Evolutionary conservation across 495 filamentous ascomycete species (phyloP).

Genomic region (Lophium mytilinum): DNA sequence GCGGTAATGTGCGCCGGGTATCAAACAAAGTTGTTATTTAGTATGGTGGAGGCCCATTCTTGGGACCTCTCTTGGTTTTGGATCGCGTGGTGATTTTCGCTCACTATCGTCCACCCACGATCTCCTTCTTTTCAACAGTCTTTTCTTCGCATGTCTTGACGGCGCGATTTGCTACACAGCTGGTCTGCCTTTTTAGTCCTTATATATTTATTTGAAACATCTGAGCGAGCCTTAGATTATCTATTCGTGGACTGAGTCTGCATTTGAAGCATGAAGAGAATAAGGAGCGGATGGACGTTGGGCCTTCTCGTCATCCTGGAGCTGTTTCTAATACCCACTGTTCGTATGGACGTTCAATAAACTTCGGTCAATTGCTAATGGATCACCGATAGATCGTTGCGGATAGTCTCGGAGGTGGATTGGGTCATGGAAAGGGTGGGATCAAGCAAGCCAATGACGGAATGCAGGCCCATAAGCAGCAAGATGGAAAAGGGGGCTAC

Average conservation of each 20-base stretch:
- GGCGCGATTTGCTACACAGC: constrained; percentile 14
- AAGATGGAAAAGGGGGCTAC: background rate
- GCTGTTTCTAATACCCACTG: background rate
- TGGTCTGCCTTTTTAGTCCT: constrained; percentile 17
- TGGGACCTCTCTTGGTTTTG: constrained; percentile 17
- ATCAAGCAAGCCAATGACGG: background rate
- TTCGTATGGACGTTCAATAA: background rate
- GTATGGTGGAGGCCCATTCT: background rate
- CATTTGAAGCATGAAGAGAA: background rate
- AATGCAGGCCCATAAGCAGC: background rate
- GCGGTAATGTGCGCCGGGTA: background rate
- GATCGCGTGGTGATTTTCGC: constrained; percentile 4
- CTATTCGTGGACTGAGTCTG: background rate
- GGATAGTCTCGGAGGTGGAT: background rate
- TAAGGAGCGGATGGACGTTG: background rate
- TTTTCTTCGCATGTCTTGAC: constrained; percentile 16
- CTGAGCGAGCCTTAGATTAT: background rate
- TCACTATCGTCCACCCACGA: constrained; percentile 1
- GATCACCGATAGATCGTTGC: background rate
- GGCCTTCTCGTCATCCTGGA: background rate
- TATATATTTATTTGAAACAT: background rate
- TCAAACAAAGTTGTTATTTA: constrained; percentile 6
- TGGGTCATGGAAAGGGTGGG: background rate
- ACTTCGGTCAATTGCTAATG: background rate
- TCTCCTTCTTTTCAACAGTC: constrained; percentile 6